phyloP scores from a whole-genome alignment of 108 stramenopile species.

The Schizochytrium sp. region DNA sequence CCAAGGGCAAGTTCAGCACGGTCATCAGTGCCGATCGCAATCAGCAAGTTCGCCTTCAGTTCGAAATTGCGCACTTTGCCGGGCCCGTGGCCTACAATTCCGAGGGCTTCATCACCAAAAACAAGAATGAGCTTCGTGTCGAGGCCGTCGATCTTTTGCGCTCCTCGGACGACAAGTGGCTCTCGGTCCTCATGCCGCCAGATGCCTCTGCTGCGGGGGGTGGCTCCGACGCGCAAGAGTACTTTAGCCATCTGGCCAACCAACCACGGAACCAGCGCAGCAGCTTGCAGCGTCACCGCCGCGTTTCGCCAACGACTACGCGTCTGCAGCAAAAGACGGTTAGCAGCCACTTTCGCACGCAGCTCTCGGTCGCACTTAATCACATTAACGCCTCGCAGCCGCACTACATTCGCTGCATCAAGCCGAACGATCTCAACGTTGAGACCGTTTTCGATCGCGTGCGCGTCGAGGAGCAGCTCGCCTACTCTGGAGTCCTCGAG shows the following conservation, averaged over 20 bases:
- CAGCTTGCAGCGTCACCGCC: neutral
- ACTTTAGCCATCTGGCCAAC: neutral
- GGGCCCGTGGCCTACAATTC: constrained; percentile 79
- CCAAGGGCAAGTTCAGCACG: constrained; percentile 50
- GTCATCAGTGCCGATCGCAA: neutral
- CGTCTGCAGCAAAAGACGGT: constrained; percentile 29
- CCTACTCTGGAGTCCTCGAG: constrained; percentile 94
- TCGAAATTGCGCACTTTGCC: constrained; percentile 82
- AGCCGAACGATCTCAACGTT: constrained; percentile 85
- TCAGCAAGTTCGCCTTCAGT: constrained; percentile 65
- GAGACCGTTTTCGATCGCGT: constrained; percentile 40
- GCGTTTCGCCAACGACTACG: neutral
- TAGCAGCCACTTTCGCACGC: constrained; percentile 26
- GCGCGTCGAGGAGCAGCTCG: constrained; percentile 85
- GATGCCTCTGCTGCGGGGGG: neutral
- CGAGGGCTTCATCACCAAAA: constrained; percentile 89
- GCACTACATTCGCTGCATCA: constrained; percentile 96
- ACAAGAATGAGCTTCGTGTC: constrained; percentile 86
- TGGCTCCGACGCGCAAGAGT: neutral
- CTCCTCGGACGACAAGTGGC: constrained; percentile 20
- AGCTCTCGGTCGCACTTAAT: constrained; percentile 41
- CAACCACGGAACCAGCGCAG: neutral
- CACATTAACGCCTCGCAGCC: constrained; percentile 84
- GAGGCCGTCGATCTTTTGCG: constrained; percentile 72
- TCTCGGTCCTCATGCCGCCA: constrained; percentile 23